phyloP scores from a whole-genome alignment of 129 eudicot genomes.

The Escallonia rubra region DNA sequence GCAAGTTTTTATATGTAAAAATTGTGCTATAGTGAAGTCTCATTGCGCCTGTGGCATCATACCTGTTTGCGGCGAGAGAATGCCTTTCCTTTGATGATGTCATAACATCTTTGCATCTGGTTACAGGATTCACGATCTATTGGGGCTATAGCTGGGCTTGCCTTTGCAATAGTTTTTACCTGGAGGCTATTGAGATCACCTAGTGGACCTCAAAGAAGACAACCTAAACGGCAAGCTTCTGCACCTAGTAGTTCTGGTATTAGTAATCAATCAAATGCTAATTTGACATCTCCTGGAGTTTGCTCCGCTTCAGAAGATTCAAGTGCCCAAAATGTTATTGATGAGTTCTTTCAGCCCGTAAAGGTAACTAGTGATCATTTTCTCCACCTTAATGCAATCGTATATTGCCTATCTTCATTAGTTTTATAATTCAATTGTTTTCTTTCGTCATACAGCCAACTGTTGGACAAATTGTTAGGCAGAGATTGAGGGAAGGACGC shows the following conservation, averaged over 20 bases:
- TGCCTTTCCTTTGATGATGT: background rate
- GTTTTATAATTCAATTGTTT: background rate
- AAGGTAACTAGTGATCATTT: conserved; percentile 35
- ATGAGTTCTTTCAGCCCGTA: conserved; percentile 84
- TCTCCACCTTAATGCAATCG: background rate
- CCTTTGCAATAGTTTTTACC: conserved; percentile 72
- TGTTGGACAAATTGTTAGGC: conserved; percentile 85
- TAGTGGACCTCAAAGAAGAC: conserved; percentile 65
- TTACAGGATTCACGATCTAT: conserved; percentile 65
- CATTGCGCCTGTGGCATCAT: too few relatives aligned
- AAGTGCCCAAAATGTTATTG: conserved; percentile 60
- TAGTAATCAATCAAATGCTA: conserved; percentile 33
- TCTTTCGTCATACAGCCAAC: conserved; percentile 64
- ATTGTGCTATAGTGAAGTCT: too few relatives aligned
- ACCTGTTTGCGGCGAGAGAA: too few relatives aligned
- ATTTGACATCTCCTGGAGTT: conserved; percentile 32
- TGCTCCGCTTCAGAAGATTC: conserved; percentile 55
- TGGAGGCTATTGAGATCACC: conserved; percentile 75
- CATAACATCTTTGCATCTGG: conserved; percentile 7
- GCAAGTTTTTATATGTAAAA: too few relatives aligned
- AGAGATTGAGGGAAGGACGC: conserved; percentile 86
- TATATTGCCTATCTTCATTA: background rate
- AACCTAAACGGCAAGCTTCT: conserved; percentile 60
- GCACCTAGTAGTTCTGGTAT: conserved; percentile 58
- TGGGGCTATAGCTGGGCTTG: conserved; percentile 87